phyloP scores from a whole-genome alignment of 1,139 yeast species.

The Blastobotrys arbuscula region DNA sequence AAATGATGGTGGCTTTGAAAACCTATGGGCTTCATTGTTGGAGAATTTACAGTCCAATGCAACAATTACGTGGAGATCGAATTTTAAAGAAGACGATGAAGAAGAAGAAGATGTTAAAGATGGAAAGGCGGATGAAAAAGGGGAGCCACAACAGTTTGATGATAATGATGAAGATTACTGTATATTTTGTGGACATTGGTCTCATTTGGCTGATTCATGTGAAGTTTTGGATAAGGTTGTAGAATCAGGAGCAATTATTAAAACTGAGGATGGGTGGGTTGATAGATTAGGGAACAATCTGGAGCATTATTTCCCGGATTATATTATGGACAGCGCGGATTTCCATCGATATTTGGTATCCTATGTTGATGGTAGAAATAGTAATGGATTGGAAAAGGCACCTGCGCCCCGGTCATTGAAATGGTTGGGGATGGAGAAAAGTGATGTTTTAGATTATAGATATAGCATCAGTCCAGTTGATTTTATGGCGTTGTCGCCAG shows the following conservation, averaged over 20 bases:
- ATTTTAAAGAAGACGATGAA: neutral
- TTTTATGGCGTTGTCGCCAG: constrained; percentile 12
- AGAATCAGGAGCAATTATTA: constrained; percentile 6
- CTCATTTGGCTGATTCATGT: constrained; percentile 9
- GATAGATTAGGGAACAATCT: constrained; percentile 7
- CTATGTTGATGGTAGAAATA: constrained; percentile 3
- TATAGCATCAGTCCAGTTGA: constrained; percentile 11
- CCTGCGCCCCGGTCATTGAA: neutral
- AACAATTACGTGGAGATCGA: neutral
- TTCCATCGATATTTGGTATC: constrained; percentile 8
- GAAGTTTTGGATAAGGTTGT: constrained; percentile 7
- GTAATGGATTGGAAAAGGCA: neutral
- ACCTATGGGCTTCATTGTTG: constrained; percentile 5
- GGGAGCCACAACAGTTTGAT: neutral
- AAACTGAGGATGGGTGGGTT: constrained; percentile 3
- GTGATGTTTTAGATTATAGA: constrained; percentile 7
- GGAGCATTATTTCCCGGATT: constrained; percentile 10
- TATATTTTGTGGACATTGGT: constrained; percentile 10
- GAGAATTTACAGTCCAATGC: neutral
- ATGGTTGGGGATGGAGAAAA: constrained; percentile 4
- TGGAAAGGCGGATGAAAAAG: neutral
- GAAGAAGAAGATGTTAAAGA: constrained; percentile 1
- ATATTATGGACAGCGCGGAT: constrained; percentile 9
- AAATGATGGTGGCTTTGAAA: neutral
- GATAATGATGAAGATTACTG: constrained; percentile 11